Conservation (phyloP, 2,329 filamentous ascomycete genomes). For the Colletotrichum noveboracense region DNA sequence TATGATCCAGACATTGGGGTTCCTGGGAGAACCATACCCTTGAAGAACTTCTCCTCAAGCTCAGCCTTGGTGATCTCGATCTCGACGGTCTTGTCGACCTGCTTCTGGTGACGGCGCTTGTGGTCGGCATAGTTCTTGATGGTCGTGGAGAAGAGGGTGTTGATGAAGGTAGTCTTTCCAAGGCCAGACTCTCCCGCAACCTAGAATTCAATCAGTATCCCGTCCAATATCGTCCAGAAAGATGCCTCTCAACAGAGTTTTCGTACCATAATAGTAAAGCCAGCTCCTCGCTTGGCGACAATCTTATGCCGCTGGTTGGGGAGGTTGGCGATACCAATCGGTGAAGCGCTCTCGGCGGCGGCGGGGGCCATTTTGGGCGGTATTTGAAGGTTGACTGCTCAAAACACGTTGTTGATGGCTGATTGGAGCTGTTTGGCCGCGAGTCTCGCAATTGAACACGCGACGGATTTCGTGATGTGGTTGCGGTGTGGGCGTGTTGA, state of each 20-base stretch:
- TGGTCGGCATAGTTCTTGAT: slow-evolving; percentile 99
- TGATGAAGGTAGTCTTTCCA: slow-evolving; percentile 99
- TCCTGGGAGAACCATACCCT: slow-evolving; percentile 67
- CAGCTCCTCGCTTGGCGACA: slow-evolving; percentile 84
- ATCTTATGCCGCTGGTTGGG: slow-evolving; percentile 80
- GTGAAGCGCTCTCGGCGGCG: slow-evolving; percentile 65
- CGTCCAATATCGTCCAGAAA: not conserved
- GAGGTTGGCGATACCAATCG: slow-evolving; percentile 77
- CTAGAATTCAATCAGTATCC: slow-evolving; percentile 46
- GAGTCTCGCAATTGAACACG: slow-evolving; percentile 16
- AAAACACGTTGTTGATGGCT: slow-evolving; percentile 6
- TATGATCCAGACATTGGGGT: not conserved
- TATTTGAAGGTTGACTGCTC: slow-evolving; percentile 24
- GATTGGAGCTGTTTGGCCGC: slow-evolving; percentile 8
- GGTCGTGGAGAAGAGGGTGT: slow-evolving; percentile 99
- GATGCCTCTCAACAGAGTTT: not conserved
- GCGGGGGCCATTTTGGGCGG: slow-evolving; percentile 59
- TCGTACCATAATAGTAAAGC: slow-evolving; percentile 98
- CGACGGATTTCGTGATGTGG: slow-evolving; percentile 22
- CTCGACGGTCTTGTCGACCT: slow-evolving; percentile 99
- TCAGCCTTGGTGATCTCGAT: slow-evolving; percentile 99
- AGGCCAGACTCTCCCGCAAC: slow-evolving; percentile 98
- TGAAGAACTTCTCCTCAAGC: slow-evolving; percentile 99
- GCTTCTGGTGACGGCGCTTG: slow-evolving; percentile 98
- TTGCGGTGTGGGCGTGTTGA: slow-evolving; percentile 22